These are phyloP conservation scores for Epichloe glyceriae DNA, from an alignment of 2,329 filamentous ascomycete genomes.

Conservation along the genomic window DNA sequence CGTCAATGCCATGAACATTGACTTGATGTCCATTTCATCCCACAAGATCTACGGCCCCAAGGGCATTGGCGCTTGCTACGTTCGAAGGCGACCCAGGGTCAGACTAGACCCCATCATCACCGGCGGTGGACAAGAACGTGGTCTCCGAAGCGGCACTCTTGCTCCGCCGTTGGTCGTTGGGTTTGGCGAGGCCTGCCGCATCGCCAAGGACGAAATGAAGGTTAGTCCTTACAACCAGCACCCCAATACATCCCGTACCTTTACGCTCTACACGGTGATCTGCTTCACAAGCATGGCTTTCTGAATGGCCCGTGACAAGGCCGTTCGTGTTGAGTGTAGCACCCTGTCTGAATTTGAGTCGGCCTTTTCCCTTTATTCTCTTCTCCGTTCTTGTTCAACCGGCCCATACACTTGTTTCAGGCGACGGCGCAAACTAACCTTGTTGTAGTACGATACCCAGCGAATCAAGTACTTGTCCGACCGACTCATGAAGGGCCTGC, in stretches of 20 bases:
- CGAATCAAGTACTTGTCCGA: conserved; percentile 75
- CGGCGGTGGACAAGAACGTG: conserved; percentile 91
- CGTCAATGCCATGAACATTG: conserved; percentile 95
- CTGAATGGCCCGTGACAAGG: conserved; percentile 59
- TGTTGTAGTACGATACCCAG: conserved; percentile 74
- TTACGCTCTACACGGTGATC: conserved; percentile 52
- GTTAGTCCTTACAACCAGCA: conserved; percentile 42
- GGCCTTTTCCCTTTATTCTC: background rate
- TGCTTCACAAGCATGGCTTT: conserved; percentile 82
- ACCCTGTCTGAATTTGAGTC: conserved; percentile 45
- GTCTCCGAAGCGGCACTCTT: conserved; percentile 84
- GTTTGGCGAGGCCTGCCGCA: conserved; percentile 88
- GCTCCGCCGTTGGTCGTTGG: conserved; percentile 81
- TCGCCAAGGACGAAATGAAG: conserved; percentile 79
- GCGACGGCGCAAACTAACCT: conserved; percentile 11
- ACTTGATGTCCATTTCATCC: conserved; percentile 96
- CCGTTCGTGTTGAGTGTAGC: conserved; percentile 49
- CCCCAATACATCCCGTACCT: conserved; percentile 4
- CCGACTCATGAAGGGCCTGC: conserved; percentile 66
- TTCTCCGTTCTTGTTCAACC: too few species aligned
- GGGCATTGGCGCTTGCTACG: conserved; percentile 92
- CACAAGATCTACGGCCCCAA: conserved; percentile 99
- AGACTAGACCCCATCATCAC: conserved; percentile 92
- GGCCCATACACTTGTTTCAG: background rate
- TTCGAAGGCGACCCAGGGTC: conserved; percentile 82